Evolutionary conservation across 2,329 filamentous ascomycete genomes (phyloP).

Genomic region (Fusarium keratoplasticum): DNA sequence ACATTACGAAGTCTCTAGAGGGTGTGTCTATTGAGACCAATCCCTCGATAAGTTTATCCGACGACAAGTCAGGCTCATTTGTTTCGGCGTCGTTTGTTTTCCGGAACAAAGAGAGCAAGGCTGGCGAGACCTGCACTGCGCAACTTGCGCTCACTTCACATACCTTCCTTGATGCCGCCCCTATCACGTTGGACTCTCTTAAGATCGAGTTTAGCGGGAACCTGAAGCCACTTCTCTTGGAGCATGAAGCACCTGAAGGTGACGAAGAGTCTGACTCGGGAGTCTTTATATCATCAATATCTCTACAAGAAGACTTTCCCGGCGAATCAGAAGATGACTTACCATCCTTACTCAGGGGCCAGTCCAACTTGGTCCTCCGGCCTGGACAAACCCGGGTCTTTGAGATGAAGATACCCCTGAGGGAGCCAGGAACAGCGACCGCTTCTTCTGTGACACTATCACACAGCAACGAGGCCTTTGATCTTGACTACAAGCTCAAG

Average conservation of each 20-base stretch:
- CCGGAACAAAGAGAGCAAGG: slow-evolving; percentile 67
- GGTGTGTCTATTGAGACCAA: slow-evolving; percentile 58
- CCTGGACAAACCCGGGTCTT: slow-evolving; percentile 78
- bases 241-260: slow-evolving; percentile 50
- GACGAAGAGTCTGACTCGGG: slow-evolving; percentile 3
- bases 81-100: slow-evolving; percentile 69
- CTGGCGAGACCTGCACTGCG: slow-evolving; percentile 68
- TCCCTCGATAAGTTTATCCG: slow-evolving; percentile 63
- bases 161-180: slow-evolving; percentile 63
- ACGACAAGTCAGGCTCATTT: slow-evolving; percentile 65
- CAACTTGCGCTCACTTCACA: slow-evolving; percentile 70
- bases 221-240: slow-evolving; percentile 65
- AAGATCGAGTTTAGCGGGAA: slow-evolving; percentile 68
- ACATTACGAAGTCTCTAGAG: slow-evolving; percentile 68
- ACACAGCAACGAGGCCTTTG: slow-evolving; percentile 74
- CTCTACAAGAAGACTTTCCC: slow-evolving; percentile 48
- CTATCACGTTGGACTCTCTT: slow-evolving; percentile 64
- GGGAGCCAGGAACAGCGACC: slow-evolving; percentile 83
- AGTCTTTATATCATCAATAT: slow-evolving; percentile 43
- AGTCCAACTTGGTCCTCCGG: slow-evolving; percentile 72
- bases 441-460: slow-evolving; percentile 72
- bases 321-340: slow-evolving; percentile 44
- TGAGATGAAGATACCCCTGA: slow-evolving; percentile 77
- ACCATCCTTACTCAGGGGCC: slow-evolving; percentile 61
- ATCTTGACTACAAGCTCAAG: slow-evolving; percentile 73